phyloP scores from a whole-genome alignment of 345 rosid species.

The Eucalyptus globulus region DNA sequence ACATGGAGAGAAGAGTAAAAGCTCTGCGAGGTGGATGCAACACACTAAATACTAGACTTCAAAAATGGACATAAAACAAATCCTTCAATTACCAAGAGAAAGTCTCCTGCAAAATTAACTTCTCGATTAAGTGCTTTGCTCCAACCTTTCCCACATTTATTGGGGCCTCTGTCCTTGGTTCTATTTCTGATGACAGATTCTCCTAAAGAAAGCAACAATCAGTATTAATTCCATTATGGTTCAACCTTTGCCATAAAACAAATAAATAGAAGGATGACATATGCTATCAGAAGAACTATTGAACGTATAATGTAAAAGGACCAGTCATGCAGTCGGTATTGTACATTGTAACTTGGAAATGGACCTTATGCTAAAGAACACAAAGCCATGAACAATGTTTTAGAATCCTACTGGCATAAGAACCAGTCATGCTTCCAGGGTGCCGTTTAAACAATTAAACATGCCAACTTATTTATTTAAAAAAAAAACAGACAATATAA shows the following conservation, averaged over 20 bases:
- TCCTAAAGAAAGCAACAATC: neutral
- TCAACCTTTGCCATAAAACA: neutral
- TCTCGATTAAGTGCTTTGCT: constrained; percentile 61
- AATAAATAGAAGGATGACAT: neutral
- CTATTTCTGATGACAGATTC: neutral
- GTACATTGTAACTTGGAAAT: neutral
- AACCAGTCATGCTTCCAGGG: neutral
- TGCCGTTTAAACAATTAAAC: neutral
- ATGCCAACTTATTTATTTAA: neutral
- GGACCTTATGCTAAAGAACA: neutral
- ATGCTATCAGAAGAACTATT: neutral
- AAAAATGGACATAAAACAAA: neutral
- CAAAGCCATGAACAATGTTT: neutral
- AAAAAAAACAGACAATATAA: neutral
- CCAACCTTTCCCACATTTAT: constrained; percentile 13
- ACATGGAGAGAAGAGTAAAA: neutral
- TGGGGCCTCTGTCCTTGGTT: neutral
- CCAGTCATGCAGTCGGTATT: neutral
- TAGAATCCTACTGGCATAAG: neutral
- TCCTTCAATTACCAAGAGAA: constrained; percentile 57
- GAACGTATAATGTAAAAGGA: neutral
- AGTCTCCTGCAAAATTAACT: constrained; percentile 65
- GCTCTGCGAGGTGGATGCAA: neutral
- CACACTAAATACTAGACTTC: neutral
- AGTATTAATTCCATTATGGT: neutral